Percentiles rank a stretch among this genome's conserved stretches.
Conservation (phyloP, 371 early-diverging fungal genomes). For the Phascolomyces articulosus region DNA sequence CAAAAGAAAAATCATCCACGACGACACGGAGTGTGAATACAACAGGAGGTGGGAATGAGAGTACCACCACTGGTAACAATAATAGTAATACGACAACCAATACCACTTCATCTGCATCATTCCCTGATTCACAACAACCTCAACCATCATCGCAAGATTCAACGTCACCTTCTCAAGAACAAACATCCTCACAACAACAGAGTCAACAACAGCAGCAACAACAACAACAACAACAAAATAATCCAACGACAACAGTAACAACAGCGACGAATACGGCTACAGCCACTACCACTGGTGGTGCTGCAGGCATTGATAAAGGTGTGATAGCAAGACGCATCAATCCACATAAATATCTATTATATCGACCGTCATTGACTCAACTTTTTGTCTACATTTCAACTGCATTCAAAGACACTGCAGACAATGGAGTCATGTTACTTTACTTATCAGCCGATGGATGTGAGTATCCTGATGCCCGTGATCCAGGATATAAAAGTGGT, state of each 20-base stretch:
- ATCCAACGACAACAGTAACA: constrained; percentile 2
- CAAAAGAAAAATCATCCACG: constrained; percentile 20
- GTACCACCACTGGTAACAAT: constrained; percentile 17
- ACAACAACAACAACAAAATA: too few relatives aligned
- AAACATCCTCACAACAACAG: constrained; percentile 6
- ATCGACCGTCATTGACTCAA: constrained; percentile 87
- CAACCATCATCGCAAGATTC: constrained; percentile 6
- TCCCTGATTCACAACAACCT: background rate
- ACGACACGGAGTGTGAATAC: constrained; percentile 16
- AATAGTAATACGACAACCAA: background rate
- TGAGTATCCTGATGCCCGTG: constrained; percentile 43
- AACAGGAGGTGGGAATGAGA: background rate
- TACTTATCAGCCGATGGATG: constrained; percentile 92
- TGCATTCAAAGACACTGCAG: constrained; percentile 88
- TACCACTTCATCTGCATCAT: background rate
- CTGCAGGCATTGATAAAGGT: constrained; percentile 14
- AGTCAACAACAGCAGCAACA: background rate
- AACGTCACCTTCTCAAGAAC: background rate
- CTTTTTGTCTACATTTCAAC: constrained; percentile 87
- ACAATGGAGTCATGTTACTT: constrained; percentile 81
- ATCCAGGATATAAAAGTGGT: constrained; percentile 74
- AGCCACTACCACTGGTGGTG: background rate
- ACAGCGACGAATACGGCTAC: background rate
- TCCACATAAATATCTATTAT: constrained; percentile 94
- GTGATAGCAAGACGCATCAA: constrained; percentile 57